Conservation (phyloP, 805 yeast species). For the Schwanniomyces yamadae region DNA sequence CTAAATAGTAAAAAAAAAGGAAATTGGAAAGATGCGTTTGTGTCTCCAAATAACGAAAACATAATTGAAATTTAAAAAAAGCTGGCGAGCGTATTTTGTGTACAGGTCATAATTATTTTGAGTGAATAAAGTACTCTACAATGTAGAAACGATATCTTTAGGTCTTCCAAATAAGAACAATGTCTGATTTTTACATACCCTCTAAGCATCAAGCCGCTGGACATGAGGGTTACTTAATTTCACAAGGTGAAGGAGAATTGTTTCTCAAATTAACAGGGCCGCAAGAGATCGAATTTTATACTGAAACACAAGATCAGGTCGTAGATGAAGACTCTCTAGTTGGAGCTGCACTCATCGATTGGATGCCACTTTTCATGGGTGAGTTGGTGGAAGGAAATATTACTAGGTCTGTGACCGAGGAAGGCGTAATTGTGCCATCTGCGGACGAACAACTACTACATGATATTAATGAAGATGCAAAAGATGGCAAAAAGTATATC, state of each 20-base stretch:
- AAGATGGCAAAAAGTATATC: constrained; percentile 34
- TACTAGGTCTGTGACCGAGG: background rate
- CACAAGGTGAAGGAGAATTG: constrained; percentile 58
- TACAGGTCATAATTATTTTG: background rate
- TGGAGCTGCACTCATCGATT: constrained; percentile 43
- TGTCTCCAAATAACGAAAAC: constrained; percentile 3
- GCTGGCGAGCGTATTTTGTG: constrained; percentile 1
- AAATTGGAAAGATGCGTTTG: constrained; percentile 2
- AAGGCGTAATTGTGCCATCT: constrained; percentile 4
- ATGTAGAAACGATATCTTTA: background rate
- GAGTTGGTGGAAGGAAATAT: constrained; percentile 46
- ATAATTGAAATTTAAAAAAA: background rate
- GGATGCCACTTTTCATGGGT: constrained; percentile 70
- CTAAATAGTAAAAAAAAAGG: too few species aligned
- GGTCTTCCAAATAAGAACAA: background rate
- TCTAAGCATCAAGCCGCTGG: constrained; percentile 84
- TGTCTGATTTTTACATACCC: constrained; percentile 8
- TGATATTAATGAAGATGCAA: background rate
- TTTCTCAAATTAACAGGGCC: constrained; percentile 67
- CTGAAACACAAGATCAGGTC: constrained; percentile 24
- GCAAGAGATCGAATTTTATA: constrained; percentile 78
- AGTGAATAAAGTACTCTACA: background rate
- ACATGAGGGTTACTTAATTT: constrained; percentile 72
- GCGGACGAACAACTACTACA: constrained; percentile 7
- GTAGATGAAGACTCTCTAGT: constrained; percentile 20